Base-by-base conservation (phyloP, 2,329 filamentous ascomycete genomes). In the Trichocomaceae sp. region DNA sequence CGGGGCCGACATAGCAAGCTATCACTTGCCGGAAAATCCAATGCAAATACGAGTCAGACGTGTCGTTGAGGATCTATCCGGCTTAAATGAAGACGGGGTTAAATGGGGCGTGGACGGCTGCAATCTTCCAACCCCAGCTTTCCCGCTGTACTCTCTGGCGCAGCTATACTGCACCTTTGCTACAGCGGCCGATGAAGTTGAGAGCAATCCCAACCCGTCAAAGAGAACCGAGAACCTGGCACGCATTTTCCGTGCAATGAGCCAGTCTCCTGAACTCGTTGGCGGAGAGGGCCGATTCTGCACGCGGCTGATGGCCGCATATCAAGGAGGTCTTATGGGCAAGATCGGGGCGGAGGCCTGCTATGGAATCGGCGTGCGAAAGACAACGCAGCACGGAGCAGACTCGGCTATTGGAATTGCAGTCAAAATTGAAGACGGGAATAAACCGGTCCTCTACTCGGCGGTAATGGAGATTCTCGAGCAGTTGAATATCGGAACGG, bases 331-430 rank as follows among this genome's bases (percentile, higher is more conserved):
- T 0, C 51, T 78, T 0, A 68, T 78, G 37, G 76, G 77, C 1
- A 80, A 80, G 57, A 42, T 79, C 2, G 77, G 77, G 0, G 77
- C 77, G 0, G 76, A 79, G 59, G 77, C 69, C 0, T 79, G 74
- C 47, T 80, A 79, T 59, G 74, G 69, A 0, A 61, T 79, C 7
- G 76, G 71, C 0, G 60, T 79, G 2, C 64, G 71, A n/a, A 66
- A 62, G 7, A 73, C 69, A 0, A 63, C 70, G 23, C 58, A 67
- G 19, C 63, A 76, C 2, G 72, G 74, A 0, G 69, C 66, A 0
- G 50, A 66, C 1, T 73, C 71, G 5, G 65, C 69, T 0, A 48
- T 79, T 3, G 77, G 75, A 0, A 73, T 79, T 10, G 67, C 75
- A 0, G 70, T 77, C 12, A 79, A 80, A 58, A 69, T 80, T 7